A percentile compares a stretch with the other conserved stretches of the same genome.
These are phyloP conservation scores for Mortierella hygrophila DNA, from an alignment of 192 early-diverging fungal species.

Conservation along the genomic window DNA sequence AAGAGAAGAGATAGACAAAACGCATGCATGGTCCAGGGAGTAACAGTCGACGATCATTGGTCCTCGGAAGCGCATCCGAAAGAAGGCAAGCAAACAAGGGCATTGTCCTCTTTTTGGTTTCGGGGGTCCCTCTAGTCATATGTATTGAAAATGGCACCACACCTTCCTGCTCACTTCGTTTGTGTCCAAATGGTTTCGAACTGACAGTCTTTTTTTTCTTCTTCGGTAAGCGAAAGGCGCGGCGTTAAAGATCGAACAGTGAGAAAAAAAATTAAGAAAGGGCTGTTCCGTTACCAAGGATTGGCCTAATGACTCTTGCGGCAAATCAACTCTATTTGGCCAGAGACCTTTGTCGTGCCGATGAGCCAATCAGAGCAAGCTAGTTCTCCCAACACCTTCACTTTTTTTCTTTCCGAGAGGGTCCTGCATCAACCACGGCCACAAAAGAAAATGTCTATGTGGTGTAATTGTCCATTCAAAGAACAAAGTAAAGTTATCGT, in stretches of 20 bases:
- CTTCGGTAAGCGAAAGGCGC: neutral
- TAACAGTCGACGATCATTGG: neutral
- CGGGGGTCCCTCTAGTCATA: neutral
- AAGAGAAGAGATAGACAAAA: neutral
- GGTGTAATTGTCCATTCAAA: neutral
- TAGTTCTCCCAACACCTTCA: neutral
- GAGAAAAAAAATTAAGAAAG: neutral
- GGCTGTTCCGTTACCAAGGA: neutral
- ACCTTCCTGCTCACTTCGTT: neutral
- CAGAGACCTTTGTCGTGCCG: neutral
- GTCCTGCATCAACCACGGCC: neutral
- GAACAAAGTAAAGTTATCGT: neutral
- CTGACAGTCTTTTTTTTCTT: neutral
- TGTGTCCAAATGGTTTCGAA: neutral
- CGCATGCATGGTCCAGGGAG: neutral
- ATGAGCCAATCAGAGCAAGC: neutral
- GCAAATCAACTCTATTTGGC: neutral
- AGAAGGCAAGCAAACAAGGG: neutral
- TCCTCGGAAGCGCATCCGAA: slow-evolving; percentile 2
- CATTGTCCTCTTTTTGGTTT: neutral
- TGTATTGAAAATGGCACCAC: neutral
- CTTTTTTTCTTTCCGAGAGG: neutral
- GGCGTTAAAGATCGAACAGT: neutral
- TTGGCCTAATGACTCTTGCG: neutral
- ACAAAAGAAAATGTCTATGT: neutral